Conservation (phyloP, 805 yeast species). For the Cyberlindnera petersonii region DNA sequence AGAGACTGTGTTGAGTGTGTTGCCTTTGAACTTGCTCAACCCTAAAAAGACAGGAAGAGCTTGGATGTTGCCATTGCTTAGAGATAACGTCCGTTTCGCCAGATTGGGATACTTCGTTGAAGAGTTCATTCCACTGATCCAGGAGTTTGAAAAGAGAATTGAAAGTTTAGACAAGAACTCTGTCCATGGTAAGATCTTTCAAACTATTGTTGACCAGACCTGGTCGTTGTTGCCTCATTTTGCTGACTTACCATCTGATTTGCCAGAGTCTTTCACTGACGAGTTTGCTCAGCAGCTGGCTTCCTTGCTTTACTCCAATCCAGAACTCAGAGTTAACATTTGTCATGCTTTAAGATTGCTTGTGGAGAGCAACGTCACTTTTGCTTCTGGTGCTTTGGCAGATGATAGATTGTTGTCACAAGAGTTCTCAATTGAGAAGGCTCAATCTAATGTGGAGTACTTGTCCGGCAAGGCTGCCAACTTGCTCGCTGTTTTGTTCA, state of each 20-base stretch:
- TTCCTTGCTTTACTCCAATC: constrained; percentile 68
- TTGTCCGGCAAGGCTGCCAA: constrained; percentile 67
- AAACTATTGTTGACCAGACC: constrained; percentile 84
- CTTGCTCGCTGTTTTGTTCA: constrained; percentile 80
- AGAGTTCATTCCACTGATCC: constrained; percentile 63
- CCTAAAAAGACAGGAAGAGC: constrained; percentile 76
- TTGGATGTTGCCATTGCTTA: constrained; percentile 86
- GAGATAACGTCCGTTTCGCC: constrained; percentile 80
- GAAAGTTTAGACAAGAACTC: constrained; percentile 47
- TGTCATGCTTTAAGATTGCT: constrained; percentile 77
- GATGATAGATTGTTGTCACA: constrained; percentile 57
- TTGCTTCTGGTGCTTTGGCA: constrained; percentile 53
- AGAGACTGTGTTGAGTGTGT: constrained; percentile 62
- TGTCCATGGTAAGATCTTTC: constrained; percentile 70
- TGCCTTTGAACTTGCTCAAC: constrained; percentile 75
- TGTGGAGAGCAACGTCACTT: constrained; percentile 71
- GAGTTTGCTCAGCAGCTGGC: constrained; percentile 75
- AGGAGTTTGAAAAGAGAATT: constrained; percentile 49
- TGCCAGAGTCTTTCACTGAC: constrained; percentile 59
- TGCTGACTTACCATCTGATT: constrained; percentile 81
- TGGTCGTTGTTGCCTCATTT: constrained; percentile 91
- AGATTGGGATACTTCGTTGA: constrained; percentile 57
- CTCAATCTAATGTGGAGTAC: constrained; percentile 57
- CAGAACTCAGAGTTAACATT: constrained; percentile 71
- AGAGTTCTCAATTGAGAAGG: constrained; percentile 52